Percentiles rank a stretch among this genome's conserved stretches.
Conservation (phyloP, 352 stramenopile genomes). For the Globisporangium camurandrum region DNA sequence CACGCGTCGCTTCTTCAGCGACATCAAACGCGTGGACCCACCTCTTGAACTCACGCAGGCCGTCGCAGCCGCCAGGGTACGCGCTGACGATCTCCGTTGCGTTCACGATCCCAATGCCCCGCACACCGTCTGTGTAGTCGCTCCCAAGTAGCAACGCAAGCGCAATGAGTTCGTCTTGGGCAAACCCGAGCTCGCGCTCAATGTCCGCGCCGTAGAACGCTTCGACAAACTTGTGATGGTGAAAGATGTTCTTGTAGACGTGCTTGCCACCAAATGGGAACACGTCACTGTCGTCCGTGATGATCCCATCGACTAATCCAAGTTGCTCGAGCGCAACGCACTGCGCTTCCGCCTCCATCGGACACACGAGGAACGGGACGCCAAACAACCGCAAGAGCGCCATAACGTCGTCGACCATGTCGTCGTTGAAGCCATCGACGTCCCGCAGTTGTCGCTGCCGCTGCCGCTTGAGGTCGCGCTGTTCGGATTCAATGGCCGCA, state of each 20-base stretch:
- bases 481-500: constrained; percentile 37
- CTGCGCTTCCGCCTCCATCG: constrained; percentile 98
- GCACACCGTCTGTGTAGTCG: constrained; percentile 92
- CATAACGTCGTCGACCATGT: constrained; percentile 98
- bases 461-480: constrained; percentile 69
- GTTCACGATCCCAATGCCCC: constrained; percentile 81
- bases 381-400: constrained; percentile 95
- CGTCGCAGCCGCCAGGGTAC: constrained; percentile 74
- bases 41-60: constrained; percentile 76
- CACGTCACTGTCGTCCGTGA: constrained; percentile 97
- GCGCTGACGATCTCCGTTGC: constrained; percentile 66
- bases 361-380: constrained; percentile 98
- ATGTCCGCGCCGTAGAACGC: constrained; percentile 93
- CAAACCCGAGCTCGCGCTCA: constrained; percentile 89
- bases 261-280: constrained; percentile 91
- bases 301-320: constrained; percentile 96
- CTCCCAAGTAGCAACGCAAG: constrained; percentile 92
- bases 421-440: constrained; percentile 92
- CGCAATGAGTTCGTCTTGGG: constrained; percentile 86
- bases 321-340: constrained; percentile 94
- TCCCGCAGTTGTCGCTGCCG: constrained; percentile 82
- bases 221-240: constrained; percentile 98
- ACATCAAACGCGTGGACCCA: constrained; percentile 69
- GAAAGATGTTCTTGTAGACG: constrained; percentile 99
- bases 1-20: constrained; percentile 44